Conservation (phyloP, 495 filamentous ascomycete species). For the Pyrenopolyporus hunteri region DNA sequence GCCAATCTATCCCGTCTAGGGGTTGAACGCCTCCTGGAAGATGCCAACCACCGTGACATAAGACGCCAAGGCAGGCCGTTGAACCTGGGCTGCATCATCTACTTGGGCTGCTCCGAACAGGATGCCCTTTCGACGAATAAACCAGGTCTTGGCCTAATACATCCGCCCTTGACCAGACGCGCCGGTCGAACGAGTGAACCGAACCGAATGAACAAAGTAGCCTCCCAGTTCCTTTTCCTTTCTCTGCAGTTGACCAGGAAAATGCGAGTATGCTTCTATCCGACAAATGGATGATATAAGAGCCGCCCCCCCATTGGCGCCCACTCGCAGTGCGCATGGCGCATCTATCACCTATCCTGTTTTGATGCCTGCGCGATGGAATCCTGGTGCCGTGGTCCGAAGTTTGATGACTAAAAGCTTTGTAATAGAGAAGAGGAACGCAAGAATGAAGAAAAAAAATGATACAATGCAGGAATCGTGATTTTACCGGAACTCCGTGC, state of each 20-base stretch:
- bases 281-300: constrained; percentile 27
- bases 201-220: constrained; percentile 10
- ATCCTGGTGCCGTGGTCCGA: constrained; percentile 36
- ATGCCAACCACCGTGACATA: constrained; percentile 12
- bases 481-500: constrained; percentile 37
- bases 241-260: constrained; percentile 21
- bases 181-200: constrained; percentile 8
- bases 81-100: constrained; percentile 10
- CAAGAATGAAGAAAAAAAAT: constrained; percentile 20
- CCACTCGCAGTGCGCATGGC: constrained; percentile 39
- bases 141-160: constrained; percentile 21
- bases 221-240: constrained; percentile 22
- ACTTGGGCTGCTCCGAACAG: constrained; percentile 21
- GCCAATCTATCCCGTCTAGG: constrained; percentile 5
- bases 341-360: constrained; percentile 41
- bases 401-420: constrained; percentile 26
- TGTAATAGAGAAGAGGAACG: constrained; percentile 28
- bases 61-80: constrained; percentile 12
- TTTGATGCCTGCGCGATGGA: constrained; percentile 42
- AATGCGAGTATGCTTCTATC: constrained; percentile 39
- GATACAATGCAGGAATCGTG: constrained; percentile 25
- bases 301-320: constrained; percentile 28
- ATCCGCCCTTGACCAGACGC: constrained; percentile 17
- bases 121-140: constrained; percentile 16
- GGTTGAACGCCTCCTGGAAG: constrained; percentile 6